Conservation (phyloP, 2,329 filamentous ascomycete genomes). For the Tolypocladium paradoxum region DNA sequence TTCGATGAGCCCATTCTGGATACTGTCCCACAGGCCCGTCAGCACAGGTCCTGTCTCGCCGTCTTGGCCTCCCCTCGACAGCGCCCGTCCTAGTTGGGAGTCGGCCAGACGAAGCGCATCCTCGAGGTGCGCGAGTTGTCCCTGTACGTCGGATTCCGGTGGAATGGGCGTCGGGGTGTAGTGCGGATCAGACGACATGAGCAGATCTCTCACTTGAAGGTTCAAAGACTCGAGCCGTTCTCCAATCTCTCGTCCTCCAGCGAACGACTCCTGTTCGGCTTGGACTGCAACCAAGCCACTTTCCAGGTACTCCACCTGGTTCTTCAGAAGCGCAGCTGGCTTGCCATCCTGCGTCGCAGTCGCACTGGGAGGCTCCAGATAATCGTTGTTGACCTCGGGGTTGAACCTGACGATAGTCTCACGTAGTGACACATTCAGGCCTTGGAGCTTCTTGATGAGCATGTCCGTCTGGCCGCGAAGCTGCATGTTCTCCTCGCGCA, state of each 20-base stretch:
- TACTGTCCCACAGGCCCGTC: slow-evolving; percentile 45
- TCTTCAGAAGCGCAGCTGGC: slow-evolving; percentile 35
- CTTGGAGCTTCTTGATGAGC: slow-evolving; percentile 46
- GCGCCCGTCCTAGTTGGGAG: slow-evolving; percentile 27
- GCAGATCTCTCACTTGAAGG: slow-evolving; percentile 48
- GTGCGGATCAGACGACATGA: slow-evolving; percentile 35
- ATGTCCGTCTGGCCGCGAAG: slow-evolving; percentile 22
- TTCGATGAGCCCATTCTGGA: slow-evolving; percentile 39
- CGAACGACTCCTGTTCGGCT: slow-evolving; percentile 39
- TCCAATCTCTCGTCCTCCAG: slow-evolving; percentile 26
- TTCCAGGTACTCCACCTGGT: slow-evolving; percentile 62
- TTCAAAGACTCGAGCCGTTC: slow-evolving; percentile 53
- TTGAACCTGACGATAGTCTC: slow-evolving; percentile 56
- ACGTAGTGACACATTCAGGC: slow-evolving; percentile 55
- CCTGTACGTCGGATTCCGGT: slow-evolving; percentile 46
- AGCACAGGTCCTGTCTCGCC: slow-evolving; percentile 48
- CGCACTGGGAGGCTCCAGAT: slow-evolving; percentile 29
- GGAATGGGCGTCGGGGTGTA: slow-evolving; percentile 48
- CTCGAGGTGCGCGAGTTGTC: slow-evolving; percentile 60
- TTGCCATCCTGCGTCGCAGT: slow-evolving; percentile 18
- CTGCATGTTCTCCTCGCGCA: slow-evolving; percentile 34
- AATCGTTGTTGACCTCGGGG: slow-evolving; percentile 39
- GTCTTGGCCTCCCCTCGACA: slow-evolving; percentile 18
- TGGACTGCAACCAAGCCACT: slow-evolving; percentile 51
- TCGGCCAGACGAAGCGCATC: slow-evolving; percentile 43